Conservation (phyloP, 345 rosid genomes). For the Populus davidiana region DNA sequence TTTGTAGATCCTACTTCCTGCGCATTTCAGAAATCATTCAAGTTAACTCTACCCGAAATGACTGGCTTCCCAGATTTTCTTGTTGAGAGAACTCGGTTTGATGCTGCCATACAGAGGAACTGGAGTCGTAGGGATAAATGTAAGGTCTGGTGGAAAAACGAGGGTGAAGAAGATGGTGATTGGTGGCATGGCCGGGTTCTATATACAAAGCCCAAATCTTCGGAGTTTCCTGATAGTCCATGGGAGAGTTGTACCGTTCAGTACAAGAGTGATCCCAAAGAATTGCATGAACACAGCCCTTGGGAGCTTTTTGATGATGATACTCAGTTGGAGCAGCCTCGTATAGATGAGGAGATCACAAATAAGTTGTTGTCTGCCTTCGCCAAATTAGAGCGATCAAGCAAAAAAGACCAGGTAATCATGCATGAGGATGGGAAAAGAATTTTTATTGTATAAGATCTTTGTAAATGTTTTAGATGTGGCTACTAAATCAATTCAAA, state of each 20-base stretch:
- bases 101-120: constrained; percentile 65
- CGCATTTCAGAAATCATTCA: constrained; percentile 52
- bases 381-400: constrained; percentile 58
- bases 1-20: constrained; percentile 68
- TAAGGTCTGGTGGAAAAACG: constrained; percentile 95
- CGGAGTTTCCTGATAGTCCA: constrained; percentile 82
- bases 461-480: background rate
- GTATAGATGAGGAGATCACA: constrained; percentile 53
- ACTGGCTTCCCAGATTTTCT: constrained; percentile 89
- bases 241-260: constrained; percentile 86
- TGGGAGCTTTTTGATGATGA: constrained; percentile 95
- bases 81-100: constrained; percentile 91
- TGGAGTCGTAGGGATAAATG: constrained; percentile 93
- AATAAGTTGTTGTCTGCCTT: constrained; percentile 54
- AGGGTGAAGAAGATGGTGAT: constrained; percentile 75
- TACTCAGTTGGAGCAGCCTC: constrained; percentile 68
- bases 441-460: background rate
- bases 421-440: background rate
- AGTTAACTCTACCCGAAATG: constrained; percentile 75
- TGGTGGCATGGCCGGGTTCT: constrained; percentile 96
- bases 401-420: constrained; percentile 52
- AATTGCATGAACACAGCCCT: constrained; percentile 84
- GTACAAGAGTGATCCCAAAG: constrained; percentile 76
- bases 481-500: background rate
- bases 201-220: constrained; percentile 62